These are phyloP conservation scores for Cinnamomum micranthum DNA, from an alignment of 164 flowering plant genomes.

Conservation along the genomic window DNA sequence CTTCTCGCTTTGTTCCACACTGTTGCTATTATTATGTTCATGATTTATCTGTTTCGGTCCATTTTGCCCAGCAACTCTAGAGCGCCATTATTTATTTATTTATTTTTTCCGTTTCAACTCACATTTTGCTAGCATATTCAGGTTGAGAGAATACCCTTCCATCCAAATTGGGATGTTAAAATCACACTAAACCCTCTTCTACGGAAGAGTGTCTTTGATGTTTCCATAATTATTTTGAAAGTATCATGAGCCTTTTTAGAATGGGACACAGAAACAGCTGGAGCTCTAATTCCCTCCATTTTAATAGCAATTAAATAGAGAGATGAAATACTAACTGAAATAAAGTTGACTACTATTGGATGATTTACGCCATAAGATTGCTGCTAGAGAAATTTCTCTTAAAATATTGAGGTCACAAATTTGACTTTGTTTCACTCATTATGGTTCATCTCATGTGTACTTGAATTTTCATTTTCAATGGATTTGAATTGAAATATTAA, in stretches of 20 bases:
- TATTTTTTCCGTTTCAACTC: neutral
- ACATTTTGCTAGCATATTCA: too few species aligned
- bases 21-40: neutral
- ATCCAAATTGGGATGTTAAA: too few species aligned
- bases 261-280: neutral
- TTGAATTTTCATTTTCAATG: neutral
- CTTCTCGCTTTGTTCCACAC: too few species aligned
- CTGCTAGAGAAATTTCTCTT: neutral
- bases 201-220: too few species aligned
- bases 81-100: neutral
- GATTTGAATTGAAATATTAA: neutral
- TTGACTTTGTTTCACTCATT: neutral
- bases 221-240: too few species aligned
- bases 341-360: neutral
- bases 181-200: too few species aligned
- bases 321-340: neutral
- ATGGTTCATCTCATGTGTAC: neutral
- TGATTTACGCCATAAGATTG: neutral
- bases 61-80: neutral
- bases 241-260: neutral
- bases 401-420: neutral
- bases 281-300: neutral
- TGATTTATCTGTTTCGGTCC: neutral
- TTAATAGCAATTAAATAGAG: neutral
- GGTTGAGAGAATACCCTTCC: too few species aligned